These are phyloP conservation scores for Cladosporium austrohemisphaericum DNA, from an alignment of 2,329 filamentous ascomycete genomes.

Conservation along the genomic window DNA sequence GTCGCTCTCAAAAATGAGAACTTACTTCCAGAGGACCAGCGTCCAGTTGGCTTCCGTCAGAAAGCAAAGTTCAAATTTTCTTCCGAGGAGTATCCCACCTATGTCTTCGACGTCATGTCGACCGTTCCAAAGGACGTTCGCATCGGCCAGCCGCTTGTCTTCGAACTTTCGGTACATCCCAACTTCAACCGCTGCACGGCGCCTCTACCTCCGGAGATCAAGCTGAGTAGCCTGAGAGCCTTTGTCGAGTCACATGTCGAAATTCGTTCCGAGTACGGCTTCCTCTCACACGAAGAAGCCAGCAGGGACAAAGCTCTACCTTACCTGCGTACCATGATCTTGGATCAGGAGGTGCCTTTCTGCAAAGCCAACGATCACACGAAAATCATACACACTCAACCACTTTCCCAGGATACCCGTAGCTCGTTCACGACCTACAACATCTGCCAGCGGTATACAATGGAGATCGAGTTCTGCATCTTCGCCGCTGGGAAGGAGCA, in stretches of 20 bases:
- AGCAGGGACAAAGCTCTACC: not conserved
- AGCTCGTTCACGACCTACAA: slow-evolving; percentile 16
- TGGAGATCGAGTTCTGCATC: slow-evolving; percentile 5
- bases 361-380: slow-evolving; percentile 15
- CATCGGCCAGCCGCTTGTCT: slow-evolving; percentile 6
- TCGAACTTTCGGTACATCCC: slow-evolving; percentile 10
- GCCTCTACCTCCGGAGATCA: slow-evolving; percentile 9
- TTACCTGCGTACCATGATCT: not conserved
- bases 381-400: not conserved
- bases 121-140: not conserved
- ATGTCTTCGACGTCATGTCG: slow-evolving; percentile 17
- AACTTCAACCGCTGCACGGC: slow-evolving; percentile 6
- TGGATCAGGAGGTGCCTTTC: slow-evolving; percentile 6
- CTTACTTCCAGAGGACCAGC: slow-evolving; percentile 21
- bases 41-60: slow-evolving; percentile 21
- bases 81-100: slow-evolving; percentile 20
- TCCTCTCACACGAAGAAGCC: slow-evolving; percentile 2
- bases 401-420: not conserved
- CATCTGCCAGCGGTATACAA: slow-evolving; percentile 12
- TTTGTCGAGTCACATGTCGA: not conserved
- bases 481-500: slow-evolving; percentile 6
- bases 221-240: not conserved
- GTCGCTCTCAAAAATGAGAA: slow-evolving; percentile 20
- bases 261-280: slow-evolving; percentile 1
- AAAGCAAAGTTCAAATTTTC: slow-evolving; percentile 24